Conservation (phyloP, 2,329 filamentous ascomycete species). For the Nigrospora osmanthi region DNA sequence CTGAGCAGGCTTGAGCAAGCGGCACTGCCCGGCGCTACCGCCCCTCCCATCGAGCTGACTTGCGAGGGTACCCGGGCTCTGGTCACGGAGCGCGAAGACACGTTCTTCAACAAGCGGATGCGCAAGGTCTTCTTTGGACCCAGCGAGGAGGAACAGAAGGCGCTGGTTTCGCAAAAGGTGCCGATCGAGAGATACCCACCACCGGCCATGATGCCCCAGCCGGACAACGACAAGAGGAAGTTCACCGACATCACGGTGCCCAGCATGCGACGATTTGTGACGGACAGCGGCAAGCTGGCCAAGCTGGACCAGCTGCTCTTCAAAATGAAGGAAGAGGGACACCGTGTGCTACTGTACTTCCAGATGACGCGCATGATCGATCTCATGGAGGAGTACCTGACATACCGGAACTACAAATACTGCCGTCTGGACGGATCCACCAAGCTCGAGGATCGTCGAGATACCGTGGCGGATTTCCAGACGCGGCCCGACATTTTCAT, state of each 20-base stretch:
- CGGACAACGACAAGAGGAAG: conserved; percentile 71
- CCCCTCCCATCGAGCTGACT: conserved; percentile 76
- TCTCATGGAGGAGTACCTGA: conserved; percentile 97
- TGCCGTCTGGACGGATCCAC: conserved; percentile 94
- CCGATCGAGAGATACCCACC: conserved; percentile 58
- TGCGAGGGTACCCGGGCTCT: conserved; percentile 60
- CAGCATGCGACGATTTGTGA: conserved; percentile 96
- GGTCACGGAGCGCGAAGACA: conserved; percentile 58
- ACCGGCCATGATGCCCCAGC: conserved; percentile 62
- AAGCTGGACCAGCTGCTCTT: conserved; percentile 82
- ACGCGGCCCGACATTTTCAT: conserved; percentile 92
- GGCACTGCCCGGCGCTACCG: conserved; percentile 68
- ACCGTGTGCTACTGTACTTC: conserved; percentile 96
- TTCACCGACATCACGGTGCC: conserved; percentile 91
- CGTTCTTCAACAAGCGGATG: conserved; percentile 71
- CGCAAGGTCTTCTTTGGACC: conserved; percentile 69
- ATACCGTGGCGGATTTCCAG: conserved; percentile 96
- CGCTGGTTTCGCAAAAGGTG: conserved; percentile 66
- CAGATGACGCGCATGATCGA: conserved; percentile 99
- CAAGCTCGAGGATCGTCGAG: conserved; percentile 91
- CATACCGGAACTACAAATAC: conserved; percentile 98
- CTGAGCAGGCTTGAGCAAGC: conserved; percentile 75
- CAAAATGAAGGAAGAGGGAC: conserved; percentile 83
- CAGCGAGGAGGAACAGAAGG: conserved; percentile 57
- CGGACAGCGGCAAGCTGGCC: conserved; percentile 92